phyloP scores from a whole-genome alignment of 2,329 filamentous ascomycete species.

The Fusarium sp. region DNA sequence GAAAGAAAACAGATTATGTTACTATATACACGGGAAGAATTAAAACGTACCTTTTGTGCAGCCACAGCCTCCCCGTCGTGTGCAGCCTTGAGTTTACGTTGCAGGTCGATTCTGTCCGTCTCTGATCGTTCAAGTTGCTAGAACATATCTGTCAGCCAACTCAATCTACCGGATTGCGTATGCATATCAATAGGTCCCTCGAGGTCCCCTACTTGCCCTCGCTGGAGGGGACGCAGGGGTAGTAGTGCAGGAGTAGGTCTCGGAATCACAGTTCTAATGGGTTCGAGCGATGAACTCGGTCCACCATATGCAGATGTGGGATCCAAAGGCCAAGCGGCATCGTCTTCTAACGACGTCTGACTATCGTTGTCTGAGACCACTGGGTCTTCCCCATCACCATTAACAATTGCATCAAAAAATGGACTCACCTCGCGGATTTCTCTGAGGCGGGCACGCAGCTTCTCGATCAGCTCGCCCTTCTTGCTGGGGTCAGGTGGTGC shows the following conservation, averaged over 20 bases:
- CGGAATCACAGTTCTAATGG: neutral
- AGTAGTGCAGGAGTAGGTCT: neutral
- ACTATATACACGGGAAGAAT: neutral
- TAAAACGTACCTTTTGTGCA: constrained; percentile 61
- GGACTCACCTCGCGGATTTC: constrained; percentile 67
- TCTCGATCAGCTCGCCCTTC: constrained; percentile 64
- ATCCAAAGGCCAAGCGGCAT: neutral
- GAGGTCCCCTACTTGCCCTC: neutral
- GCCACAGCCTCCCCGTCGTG: constrained; percentile 59
- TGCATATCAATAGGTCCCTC: neutral
- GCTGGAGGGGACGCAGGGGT: neutral
- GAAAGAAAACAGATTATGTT: neutral
- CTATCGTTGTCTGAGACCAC: constrained; percentile 1
- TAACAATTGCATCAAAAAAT: constrained; percentile 6
- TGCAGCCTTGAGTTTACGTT: constrained; percentile 62
- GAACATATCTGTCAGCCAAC: constrained; percentile 24
- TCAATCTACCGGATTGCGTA: neutral
- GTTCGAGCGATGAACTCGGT: neutral
- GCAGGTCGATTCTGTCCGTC: constrained; percentile 64
- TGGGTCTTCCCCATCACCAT: constrained; percentile 17
- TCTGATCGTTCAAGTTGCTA: constrained; percentile 69
- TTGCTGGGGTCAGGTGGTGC: constrained; percentile 51
- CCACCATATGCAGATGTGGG: neutral
- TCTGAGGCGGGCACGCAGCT: constrained; percentile 63
- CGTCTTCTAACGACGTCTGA: neutral